phyloP scores from a whole-genome alignment of 139 green algal species.

The Chlamydomonas asymmetrica region DNA sequence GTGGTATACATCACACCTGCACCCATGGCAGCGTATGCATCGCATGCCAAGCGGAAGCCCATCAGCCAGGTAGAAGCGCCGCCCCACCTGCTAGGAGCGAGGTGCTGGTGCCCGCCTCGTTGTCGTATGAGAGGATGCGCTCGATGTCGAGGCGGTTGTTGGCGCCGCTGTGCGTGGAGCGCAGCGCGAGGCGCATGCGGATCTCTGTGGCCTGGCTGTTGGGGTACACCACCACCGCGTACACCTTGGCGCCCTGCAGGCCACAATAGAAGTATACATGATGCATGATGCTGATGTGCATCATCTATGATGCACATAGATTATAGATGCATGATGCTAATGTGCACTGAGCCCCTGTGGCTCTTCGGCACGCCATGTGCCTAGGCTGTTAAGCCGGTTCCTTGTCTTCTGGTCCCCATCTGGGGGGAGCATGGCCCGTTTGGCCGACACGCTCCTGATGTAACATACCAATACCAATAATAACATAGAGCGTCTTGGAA shows the following conservation, averaged over 20 bases:
- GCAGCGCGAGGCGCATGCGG: conserved; percentile 53
- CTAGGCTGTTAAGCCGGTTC: too few relatives aligned
- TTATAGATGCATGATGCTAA: background rate
- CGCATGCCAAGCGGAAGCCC: background rate
- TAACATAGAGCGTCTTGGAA: background rate
- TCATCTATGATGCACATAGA: background rate
- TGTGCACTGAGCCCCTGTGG: background rate
- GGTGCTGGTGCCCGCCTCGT: conserved; percentile 28
- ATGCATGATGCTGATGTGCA: background rate
- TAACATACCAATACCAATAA: too few relatives aligned
- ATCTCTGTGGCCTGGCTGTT: conserved; percentile 72
- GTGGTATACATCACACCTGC: too few relatives aligned
- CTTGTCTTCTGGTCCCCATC: too few relatives aligned
- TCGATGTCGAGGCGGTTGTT: conserved; percentile 80
- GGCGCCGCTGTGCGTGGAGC: conserved; percentile 65
- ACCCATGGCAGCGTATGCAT: too few relatives aligned
- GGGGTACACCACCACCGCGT: conserved; percentile 57
- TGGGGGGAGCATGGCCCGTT: too few relatives aligned
- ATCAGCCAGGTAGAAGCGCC: background rate
- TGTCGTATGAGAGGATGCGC: conserved; percentile 68
- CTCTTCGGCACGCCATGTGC: background rate
- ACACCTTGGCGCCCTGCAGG: conserved; percentile 48
- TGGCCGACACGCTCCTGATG: too few relatives aligned
- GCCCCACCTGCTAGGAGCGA: conserved; percentile 8
- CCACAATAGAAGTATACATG: background rate